Evolutionary conservation across 2,329 filamentous ascomycete genomes (phyloP), one percentile per base, ranked within the genome.

Genomic region (Phoma herbarum): DNA sequence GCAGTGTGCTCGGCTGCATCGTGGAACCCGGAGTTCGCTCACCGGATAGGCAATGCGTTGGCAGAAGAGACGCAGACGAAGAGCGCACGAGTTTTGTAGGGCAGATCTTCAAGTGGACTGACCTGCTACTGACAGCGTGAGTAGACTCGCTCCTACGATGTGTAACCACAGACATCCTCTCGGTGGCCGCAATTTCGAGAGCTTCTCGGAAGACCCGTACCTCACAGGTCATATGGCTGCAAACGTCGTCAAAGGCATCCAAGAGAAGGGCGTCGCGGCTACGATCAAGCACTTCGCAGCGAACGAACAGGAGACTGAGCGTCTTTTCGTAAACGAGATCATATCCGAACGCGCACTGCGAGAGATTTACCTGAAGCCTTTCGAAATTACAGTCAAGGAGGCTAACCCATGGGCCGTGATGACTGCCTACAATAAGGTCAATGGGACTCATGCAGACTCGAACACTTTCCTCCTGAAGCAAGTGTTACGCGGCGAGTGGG

Each of bases 161-260:
- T 93, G 91, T 77, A 88, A 92, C 79, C 91, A 95, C 67, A 85
- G 91, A 14, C 90, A 90, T 55, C 91, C 91, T 0, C 82, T 95
- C 0, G 91, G 91, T 4, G 91, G 91, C 8, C 85, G 91, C 57
- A 92, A 92, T 60, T 95, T 94, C 64, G 90, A 92, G 73, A 89
- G 85, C 1, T 90, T 86, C 69, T 85, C 86, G 22, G 90, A 92
- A 73, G 90, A 92, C 61, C 80, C 85, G 1, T 89, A 84, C 65
- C 80, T 92, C 62, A 83, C 88, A 3, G 90, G 89, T 3, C 88
- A 90, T 70, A 83, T 90, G 55, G 86, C 85, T 4, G 86, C 90
- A 61, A 80, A 83, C 26, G 82, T 84, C 39, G 79, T 87, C 23
- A 82, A 77, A 39, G 86, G 90, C 12, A 78, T 92, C 2, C 88